A percentile compares a stretch with the other conserved stretches of the same genome.
phyloP scores from a whole-genome alignment of 2,329 filamentous ascomycete species.

The Boeremia lycopersici region DNA sequence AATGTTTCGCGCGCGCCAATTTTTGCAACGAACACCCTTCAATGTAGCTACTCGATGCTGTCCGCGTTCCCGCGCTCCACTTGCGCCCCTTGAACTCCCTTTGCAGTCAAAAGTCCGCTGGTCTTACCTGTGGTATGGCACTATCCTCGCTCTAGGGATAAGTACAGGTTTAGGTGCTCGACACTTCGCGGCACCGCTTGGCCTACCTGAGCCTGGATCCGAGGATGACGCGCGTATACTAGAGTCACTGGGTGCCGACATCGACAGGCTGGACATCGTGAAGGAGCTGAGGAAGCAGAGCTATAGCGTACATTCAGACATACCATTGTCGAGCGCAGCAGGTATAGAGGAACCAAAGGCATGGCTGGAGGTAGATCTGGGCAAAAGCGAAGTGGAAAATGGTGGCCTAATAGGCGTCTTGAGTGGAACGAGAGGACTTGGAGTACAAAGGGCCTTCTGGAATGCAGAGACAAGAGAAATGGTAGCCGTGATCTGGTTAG shows the following conservation, averaged over 20 bases:
- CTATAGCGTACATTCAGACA: constrained; percentile 32
- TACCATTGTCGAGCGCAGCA: constrained; percentile 24
- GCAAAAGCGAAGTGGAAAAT: constrained; percentile 25
- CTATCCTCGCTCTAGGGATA: constrained; percentile 34
- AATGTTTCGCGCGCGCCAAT: constrained; percentile 30
- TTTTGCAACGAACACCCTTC: constrained; percentile 18
- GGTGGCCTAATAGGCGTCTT: constrained; percentile 38
- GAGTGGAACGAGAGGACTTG: constrained; percentile 50
- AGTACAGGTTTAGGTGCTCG: constrained; percentile 32
- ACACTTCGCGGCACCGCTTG: constrained; percentile 34
- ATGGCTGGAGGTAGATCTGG: constrained; percentile 42
- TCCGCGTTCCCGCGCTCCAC: constrained; percentile 4
- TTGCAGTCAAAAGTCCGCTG: constrained; percentile 34
- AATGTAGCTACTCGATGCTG: background rate
- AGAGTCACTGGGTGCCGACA: constrained; percentile 29
- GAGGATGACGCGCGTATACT: constrained; percentile 38
- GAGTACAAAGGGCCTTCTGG: constrained; percentile 67
- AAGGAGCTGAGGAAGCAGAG: constrained; percentile 38
- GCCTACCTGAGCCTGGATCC: constrained; percentile 35
- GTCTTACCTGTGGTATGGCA: constrained; percentile 42
- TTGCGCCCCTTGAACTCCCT: constrained; percentile 16
- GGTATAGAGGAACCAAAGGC: constrained; percentile 27
- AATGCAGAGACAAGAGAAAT: constrained; percentile 63
- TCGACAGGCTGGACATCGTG: constrained; percentile 43
- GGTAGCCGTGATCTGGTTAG: constrained; percentile 71